Evolutionary conservation across 2,329 filamentous ascomycete genomes (phyloP), one percentile per base, ranked within the genome.

Genomic region (Neurospora crassa): DNA sequence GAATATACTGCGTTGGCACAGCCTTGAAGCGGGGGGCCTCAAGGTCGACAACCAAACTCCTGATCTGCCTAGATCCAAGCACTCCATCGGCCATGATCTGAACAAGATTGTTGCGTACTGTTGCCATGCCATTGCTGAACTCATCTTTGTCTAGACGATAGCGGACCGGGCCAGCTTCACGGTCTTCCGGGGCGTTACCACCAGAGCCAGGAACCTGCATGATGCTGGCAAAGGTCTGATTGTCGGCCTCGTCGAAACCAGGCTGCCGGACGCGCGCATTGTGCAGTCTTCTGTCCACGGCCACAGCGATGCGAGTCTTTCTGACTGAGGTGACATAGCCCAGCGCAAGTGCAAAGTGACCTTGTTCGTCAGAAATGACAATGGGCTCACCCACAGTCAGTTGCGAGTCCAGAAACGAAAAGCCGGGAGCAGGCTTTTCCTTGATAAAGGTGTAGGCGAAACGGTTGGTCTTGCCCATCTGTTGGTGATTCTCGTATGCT

Each of bases 111-210:
- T 97, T 97, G 70, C 96, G 90, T 67, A 97, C 92, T 40, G 92
- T 91, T 3, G 96, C 94, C 93, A 99, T 97, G 71, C 96, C 96
- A 77, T 97, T 98, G 81, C 93, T 97, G 81, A 99, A 99, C 78
- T 99, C 96, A 77, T 99, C 96, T 79, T 97, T 97, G 81, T 99
- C 96, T 4, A 99, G 84, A 34, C 96, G 91, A 77, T 97, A 99
- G 68, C 89, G 85, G 6, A 91, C 82, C 4, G 87, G 87, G 43
- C 83, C 84, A 1, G 85, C 87, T 76, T 89, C 86, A 5, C 84
- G 84, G 14, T 84, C 86, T 2, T 37, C 29, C 16, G 29, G 29
- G 53, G 29, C 37, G 53, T 63, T 37, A 63, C 37, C 53, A 14
- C 53, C 53, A 24, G 53, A 63, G 16, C 53, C 53, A 63, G 29